A percentile compares a stretch with the other conserved stretches of the same genome.
phyloP scores from a whole-genome alignment of 495 filamentous ascomycete species.

The Haplographium delicatum region DNA sequence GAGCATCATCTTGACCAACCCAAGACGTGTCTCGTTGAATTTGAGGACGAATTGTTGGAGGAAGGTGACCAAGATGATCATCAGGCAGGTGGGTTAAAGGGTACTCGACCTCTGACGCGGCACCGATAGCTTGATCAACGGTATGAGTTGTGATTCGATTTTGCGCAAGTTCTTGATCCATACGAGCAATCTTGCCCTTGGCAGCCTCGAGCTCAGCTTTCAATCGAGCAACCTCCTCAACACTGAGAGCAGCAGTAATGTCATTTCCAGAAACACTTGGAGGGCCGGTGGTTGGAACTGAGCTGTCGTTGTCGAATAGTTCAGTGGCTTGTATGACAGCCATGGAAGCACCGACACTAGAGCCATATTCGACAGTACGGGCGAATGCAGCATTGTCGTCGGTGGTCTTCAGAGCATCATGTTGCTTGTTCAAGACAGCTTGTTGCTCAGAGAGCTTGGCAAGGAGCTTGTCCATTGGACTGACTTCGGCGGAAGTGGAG shows the following conservation, averaged over 20 bases:
- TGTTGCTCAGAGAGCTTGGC: slow-evolving; percentile 67
- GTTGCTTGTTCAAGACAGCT: slow-evolving; percentile 48
- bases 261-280: slow-evolving; percentile 35
- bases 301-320: slow-evolving; percentile 29
- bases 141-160: slow-evolving; percentile 71
- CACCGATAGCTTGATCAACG: slow-evolving; percentile 64
- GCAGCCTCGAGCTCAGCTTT: slow-evolving; percentile 76
- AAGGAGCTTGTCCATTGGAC: slow-evolving; percentile 55
- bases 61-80: slow-evolving; percentile 45
- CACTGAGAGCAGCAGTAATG: slow-evolving; percentile 23
- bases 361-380: slow-evolving; percentile 35
- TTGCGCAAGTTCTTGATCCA: slow-evolving; percentile 80
- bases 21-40: slow-evolving; percentile 55
- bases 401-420: slow-evolving; percentile 38
- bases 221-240: slow-evolving; percentile 44
- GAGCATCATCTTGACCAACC: slow-evolving; percentile 60
- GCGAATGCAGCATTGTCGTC: slow-evolving; percentile 36
- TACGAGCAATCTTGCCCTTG: slow-evolving; percentile 70
- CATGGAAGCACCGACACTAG: slow-evolving; percentile 45
- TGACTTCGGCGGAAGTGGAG: slow-evolving; percentile 26
- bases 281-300: slow-evolving; percentile 39
- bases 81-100: slow-evolving; percentile 22
- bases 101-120: slow-evolving; percentile 50
- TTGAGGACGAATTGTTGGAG: slow-evolving; percentile 45
- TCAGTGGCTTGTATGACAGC: slow-evolving; percentile 56